A percentile compares a stretch with the other conserved stretches of the same genome.
phyloP scores from a whole-genome alignment of 257 asterid species.

The Ajuga chamaepitys region DNA sequence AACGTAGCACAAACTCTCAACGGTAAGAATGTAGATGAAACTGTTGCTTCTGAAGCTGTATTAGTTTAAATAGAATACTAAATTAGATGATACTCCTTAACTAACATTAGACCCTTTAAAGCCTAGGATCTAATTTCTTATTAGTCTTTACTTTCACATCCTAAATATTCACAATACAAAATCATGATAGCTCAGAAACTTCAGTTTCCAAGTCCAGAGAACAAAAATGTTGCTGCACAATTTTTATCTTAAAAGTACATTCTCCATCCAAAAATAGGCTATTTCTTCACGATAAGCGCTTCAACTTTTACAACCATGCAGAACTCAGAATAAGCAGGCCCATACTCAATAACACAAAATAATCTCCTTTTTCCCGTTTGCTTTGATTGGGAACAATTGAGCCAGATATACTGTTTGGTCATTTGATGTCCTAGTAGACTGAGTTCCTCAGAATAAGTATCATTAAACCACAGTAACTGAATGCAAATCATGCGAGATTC shows the following conservation, averaged over 20 bases:
- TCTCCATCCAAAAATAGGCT: not conserved
- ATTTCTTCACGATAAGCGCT: not conserved
- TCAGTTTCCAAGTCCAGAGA: not conserved
- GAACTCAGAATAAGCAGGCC: not conserved
- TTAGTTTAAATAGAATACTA: not conserved
- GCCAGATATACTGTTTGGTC: not conserved
- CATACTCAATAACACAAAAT: not conserved
- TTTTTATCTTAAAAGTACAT: not conserved
- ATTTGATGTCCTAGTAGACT: not conserved
- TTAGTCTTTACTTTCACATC: not conserved
- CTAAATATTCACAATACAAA: not conserved
- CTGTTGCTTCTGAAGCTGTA: not conserved
- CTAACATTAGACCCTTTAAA: not conserved
- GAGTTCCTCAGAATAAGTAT: not conserved
- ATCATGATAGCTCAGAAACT: not conserved
- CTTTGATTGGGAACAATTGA: not conserved
- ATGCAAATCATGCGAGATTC: not conserved
- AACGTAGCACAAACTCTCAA: not conserved
- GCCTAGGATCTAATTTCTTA: not conserved
- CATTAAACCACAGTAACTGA: not conserved
- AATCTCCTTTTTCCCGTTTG: not conserved
- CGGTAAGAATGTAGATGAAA: not conserved
- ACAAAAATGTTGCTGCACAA: not conserved
- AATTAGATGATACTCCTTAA: not conserved
- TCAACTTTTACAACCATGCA: not conserved